Base-by-base conservation (phyloP, 1,284 basidiomycete genomes). In the Exsudoporus floridanus region DNA sequence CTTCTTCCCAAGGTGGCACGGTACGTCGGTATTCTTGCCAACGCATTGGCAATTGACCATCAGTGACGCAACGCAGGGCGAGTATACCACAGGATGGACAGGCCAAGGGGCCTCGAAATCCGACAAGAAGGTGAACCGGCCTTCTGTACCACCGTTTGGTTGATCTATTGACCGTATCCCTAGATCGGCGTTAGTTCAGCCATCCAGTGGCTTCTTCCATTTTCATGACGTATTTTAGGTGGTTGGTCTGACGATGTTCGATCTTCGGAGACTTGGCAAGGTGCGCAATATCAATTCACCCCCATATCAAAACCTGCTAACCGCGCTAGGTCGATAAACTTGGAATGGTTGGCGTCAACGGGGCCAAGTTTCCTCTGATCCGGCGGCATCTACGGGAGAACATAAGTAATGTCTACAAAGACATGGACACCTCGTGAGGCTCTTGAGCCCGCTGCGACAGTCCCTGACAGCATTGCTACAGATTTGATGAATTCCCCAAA, bases 31-130 rank as follows among this genome's bases (percentile, higher is more conserved):
- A 37, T 19, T 12, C 38, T 27, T 27, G 28, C 13, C 19, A n/a
- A n/a, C 23, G 13, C 31, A 25, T 10, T 7, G 18, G n/a, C 35
- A 23, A 31, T 28, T 8, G 16, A 34, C 30, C n/a, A 42, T 39
- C 48, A 3, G 37, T 39, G 18, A 40, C 37, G 5, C 31, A 27
- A 47, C 21, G 18, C 16, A 88, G 86, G 90, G 90, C 44, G 89
- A 94, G 76, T 95, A 96, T 73, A 96, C 94, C 53, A 96, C 94
- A 48, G 94, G 94, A 68, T 95, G 91, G 86, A 93, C 92, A 5
- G 86, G 84, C 16, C 82, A 86, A 33, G 91, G 92, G n/a, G 88
- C 90, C 40, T 94, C 92, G 19, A 93, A 89, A 66, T 94, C 92
- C 8, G 94, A 96, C 76, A 96, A 96, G 76, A 96, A 94, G 79